Conservation (phyloP, 805 yeast species). For the Nakazawaea wickerhamii region DNA sequence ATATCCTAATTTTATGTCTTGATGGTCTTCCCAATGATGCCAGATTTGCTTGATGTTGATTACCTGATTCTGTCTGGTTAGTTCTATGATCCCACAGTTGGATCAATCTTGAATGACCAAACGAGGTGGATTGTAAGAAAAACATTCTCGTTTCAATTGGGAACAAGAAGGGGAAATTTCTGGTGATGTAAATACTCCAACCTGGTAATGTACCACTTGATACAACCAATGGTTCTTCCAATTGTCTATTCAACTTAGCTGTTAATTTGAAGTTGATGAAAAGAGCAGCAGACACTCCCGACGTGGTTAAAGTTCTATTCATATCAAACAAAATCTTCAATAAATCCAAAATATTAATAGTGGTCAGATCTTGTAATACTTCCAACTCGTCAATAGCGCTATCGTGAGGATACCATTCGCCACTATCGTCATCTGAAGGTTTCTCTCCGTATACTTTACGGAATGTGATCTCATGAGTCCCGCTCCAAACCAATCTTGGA, state of each 20-base stretch:
- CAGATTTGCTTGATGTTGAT: slow-evolving; percentile 17
- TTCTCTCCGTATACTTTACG: slow-evolving; percentile 29
- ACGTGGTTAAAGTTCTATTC: slow-evolving; percentile 22
- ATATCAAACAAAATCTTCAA: slow-evolving; percentile 42
- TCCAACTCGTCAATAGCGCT: slow-evolving; percentile 23
- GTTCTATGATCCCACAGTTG: slow-evolving; percentile 65
- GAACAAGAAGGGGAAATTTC: slow-evolving; percentile 72
- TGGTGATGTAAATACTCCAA: slow-evolving; percentile 76
- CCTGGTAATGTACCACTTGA: slow-evolving; percentile 82
- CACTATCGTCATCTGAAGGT: slow-evolving; percentile 23
- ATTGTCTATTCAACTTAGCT: slow-evolving; percentile 78
- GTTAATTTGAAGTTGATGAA: slow-evolving; percentile 78
- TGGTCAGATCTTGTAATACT: slow-evolving; percentile 25
- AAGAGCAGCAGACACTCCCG: slow-evolving; percentile 24
- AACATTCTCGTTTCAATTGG: slow-evolving; percentile 77
- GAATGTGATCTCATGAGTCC: slow-evolving; percentile 47
- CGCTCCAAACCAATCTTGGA: slow-evolving; percentile 51
- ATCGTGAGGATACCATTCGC: slow-evolving; percentile 26
- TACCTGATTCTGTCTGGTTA: slow-evolving; percentile 26
- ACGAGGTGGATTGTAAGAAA: slow-evolving; percentile 81
- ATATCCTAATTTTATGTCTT: slow-evolving; percentile 73
- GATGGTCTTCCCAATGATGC: slow-evolving; percentile 65
- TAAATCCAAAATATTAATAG: slow-evolving; percentile 39
- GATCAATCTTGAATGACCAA: slow-evolving; percentile 81
- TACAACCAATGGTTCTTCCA: slow-evolving; percentile 84